A percentile compares a stretch with the other conserved stretches of the same genome.
Conservation (phyloP, 1,139 yeast genomes). For the Geotrichum reessii region DNA sequence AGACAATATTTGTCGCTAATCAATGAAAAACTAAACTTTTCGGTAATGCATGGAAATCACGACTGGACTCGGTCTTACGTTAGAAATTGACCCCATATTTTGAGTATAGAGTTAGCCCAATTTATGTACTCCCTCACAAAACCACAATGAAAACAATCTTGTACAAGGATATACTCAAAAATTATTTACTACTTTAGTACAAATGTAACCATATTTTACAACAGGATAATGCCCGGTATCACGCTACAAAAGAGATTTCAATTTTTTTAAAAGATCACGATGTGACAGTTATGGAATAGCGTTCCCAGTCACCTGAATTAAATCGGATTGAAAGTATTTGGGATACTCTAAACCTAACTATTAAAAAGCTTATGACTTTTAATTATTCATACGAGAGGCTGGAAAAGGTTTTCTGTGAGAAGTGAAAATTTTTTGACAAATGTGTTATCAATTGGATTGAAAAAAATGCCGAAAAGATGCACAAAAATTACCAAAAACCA, state of each 20-base stretch:
- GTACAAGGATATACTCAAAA: not conserved
- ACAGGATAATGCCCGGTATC: not conserved
- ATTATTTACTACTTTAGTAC: not conserved
- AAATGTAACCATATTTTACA: not conserved
- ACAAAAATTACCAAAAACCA: not conserved
- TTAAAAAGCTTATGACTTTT: not conserved
- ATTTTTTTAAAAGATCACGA: not conserved
- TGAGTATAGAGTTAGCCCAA: not conserved
- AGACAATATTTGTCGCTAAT: not conserved
- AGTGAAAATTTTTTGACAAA: not conserved
- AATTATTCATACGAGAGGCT: not conserved
- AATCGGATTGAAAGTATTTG: not conserved
- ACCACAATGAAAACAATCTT: not conserved
- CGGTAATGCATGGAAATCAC: not conserved
- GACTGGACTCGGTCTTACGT: not conserved
- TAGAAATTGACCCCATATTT: not conserved
- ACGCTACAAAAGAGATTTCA: not conserved
- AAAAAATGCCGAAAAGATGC: not conserved
- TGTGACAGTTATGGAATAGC: not conserved
- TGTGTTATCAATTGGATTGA: not conserved
- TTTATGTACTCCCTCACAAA: not conserved
- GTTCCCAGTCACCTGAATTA: not conserved
- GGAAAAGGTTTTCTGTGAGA: not conserved
- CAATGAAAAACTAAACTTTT: not conserved
- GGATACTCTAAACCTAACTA: not conserved